These are phyloP conservation scores for Penicillium daleae DNA, from an alignment of 495 filamentous ascomycete species.

Conservation along the genomic window DNA sequence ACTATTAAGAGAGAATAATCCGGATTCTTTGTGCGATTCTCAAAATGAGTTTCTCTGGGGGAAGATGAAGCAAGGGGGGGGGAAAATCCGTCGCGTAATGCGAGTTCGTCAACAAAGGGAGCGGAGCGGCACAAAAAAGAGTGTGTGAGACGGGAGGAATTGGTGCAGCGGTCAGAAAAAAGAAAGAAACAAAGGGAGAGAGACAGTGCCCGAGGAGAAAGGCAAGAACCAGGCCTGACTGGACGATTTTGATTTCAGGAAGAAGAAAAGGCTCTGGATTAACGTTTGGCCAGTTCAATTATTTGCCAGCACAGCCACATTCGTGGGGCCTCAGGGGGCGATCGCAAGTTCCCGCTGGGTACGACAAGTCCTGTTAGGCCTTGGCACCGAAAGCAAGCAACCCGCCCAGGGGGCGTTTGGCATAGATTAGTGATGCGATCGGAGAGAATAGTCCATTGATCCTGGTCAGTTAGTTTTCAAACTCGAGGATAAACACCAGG, in stretches of 20 bases:
- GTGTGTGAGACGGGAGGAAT: background rate
- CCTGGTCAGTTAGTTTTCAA: slow-evolving; percentile 6
- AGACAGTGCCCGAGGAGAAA: background rate
- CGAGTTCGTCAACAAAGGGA: slow-evolving; percentile 7
- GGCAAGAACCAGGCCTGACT: background rate
- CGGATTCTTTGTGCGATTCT: background rate
- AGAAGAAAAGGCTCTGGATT: background rate
- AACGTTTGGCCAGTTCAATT: slow-evolving; percentile 11
- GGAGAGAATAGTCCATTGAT: background rate
- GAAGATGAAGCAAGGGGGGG: slow-evolving; percentile 2
- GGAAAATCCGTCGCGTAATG: background rate
- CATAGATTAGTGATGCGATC: slow-evolving; percentile 3
- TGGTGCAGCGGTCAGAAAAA: background rate
- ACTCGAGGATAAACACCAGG: background rate
- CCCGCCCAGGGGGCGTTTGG: background rate
- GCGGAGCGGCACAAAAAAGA: background rate
- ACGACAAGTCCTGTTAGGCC: no score
- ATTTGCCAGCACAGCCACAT: slow-evolving; percentile 8
- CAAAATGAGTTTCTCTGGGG: background rate
- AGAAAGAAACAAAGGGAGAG: background rate
- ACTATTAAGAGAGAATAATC: background rate
- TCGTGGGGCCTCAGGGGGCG: slow-evolving; percentile 2
- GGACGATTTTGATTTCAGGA: slow-evolving; percentile 1
- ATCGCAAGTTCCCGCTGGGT: background rate
- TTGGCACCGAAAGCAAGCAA: no score